Evolutionary conservation across 805 yeast genomes (phyloP).

Genomic region (Myxozyma mucilagina): DNA sequence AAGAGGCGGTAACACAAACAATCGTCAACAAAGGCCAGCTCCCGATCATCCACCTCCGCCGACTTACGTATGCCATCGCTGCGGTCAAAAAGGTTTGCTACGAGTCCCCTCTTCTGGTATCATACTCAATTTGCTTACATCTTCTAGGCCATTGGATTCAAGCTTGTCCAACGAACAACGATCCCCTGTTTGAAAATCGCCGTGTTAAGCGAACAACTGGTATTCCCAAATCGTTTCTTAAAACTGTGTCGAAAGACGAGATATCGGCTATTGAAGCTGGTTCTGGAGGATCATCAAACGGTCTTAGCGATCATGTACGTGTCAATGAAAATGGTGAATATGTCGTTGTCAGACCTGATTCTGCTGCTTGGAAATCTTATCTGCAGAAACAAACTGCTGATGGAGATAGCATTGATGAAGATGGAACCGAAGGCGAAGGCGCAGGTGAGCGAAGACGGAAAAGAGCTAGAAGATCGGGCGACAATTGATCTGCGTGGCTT

Average conservation of each 20-base stretch:
- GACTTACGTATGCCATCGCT: slow-evolving; percentile 92
- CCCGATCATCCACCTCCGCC: slow-evolving; percentile 86
- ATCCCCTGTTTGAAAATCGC: slow-evolving; percentile 91
- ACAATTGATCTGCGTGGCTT: background rate
- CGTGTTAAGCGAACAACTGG: slow-evolving; percentile 92
- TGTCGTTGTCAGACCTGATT: slow-evolving; percentile 94
- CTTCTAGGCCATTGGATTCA: slow-evolving; percentile 80
- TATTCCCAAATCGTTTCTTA: slow-evolving; percentile 90
- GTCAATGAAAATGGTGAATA: slow-evolving; percentile 93
- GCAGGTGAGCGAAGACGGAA: slow-evolving; percentile 4
- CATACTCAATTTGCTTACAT: background rate
- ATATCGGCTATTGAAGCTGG: slow-evolving; percentile 52
- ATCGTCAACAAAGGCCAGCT: slow-evolving; percentile 30
- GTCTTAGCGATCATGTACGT: slow-evolving; percentile 51
- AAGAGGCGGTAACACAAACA: slow-evolving; percentile 18
- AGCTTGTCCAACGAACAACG: slow-evolving; percentile 91
- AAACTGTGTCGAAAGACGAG: slow-evolving; percentile 74
- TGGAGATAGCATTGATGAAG: slow-evolving; percentile 7
- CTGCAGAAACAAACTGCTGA: slow-evolving; percentile 22
- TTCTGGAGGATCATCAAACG: slow-evolving; percentile 36
- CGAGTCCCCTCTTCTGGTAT: too few species aligned
- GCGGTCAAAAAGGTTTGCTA: slow-evolving; percentile 72
- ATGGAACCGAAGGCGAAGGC: slow-evolving; percentile 4
- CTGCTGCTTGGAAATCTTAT: slow-evolving; percentile 37
- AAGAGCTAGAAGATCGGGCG: background rate